phyloP scores from a whole-genome alignment of 2,329 filamentous ascomycete species.

The Calonectria hawksworthii region DNA sequence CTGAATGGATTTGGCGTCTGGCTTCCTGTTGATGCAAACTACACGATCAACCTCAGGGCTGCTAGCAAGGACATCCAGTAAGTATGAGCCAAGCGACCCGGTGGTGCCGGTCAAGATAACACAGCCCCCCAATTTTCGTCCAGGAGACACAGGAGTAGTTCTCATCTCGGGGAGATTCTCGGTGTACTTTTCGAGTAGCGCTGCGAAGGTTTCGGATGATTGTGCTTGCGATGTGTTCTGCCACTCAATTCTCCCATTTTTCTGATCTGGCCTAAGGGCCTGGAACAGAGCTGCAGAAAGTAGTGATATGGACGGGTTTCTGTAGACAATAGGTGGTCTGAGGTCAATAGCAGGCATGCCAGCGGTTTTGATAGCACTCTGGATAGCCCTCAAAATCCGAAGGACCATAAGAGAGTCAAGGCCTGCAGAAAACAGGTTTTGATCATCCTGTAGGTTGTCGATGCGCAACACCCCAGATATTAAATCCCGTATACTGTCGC shows the following conservation, averaged over 20 bases:
- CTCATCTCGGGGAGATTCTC: not conserved
- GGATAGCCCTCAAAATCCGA: not conserved
- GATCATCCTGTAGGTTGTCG: not conserved
- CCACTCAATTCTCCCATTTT: not conserved
- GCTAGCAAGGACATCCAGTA: not conserved
- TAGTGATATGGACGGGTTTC: not conserved
- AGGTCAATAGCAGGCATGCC: not conserved
- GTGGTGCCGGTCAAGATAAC: not conserved
- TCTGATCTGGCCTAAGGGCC: not conserved
- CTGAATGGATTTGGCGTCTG: not conserved
- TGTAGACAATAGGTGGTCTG: not conserved
- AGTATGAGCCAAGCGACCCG: not conserved
- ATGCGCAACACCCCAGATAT: not conserved
- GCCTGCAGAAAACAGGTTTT: not conserved
- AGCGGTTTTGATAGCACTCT: not conserved
- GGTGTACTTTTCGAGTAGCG: not conserved
- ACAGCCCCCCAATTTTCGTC: not conserved
- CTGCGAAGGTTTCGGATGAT: not conserved
- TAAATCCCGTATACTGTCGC: not conserved
- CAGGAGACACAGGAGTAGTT: accelerated
- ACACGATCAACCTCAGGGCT: not conserved
- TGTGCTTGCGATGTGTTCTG: not conserved
- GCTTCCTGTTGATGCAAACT: not conserved
- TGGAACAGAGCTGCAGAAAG: not conserved
- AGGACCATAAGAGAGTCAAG: not conserved